These are phyloP conservation scores for Ambrosiella cleistominuta DNA, from an alignment of 2,329 filamentous ascomycete genomes.

Conservation along the genomic window DNA sequence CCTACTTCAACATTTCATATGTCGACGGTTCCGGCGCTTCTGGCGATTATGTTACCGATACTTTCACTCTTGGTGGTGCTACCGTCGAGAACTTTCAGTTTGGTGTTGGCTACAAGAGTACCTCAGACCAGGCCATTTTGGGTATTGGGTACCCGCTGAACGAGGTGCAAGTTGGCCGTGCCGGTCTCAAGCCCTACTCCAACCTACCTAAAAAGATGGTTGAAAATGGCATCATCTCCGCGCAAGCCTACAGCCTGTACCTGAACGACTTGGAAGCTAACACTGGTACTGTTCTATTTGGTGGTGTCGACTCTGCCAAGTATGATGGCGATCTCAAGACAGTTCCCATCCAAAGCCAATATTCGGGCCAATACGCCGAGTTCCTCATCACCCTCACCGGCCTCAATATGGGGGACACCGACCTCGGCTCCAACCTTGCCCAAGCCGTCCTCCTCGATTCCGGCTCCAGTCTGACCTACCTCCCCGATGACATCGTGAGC, in stretches of 20 bases:
- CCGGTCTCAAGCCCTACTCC: slow-evolving; percentile 36
- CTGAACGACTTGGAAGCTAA: slow-evolving; percentile 52
- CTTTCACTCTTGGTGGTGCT: slow-evolving; percentile 39
- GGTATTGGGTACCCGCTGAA: slow-evolving; percentile 70
- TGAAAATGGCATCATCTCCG: slow-evolving; percentile 39
- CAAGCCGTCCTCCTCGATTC: slow-evolving; percentile 54
- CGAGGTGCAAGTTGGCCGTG: slow-evolving; percentile 53
- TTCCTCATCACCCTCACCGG: slow-evolving; percentile 54
- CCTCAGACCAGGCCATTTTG: slow-evolving; percentile 53
- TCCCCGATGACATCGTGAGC: slow-evolving; percentile 37
- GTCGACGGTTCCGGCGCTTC: slow-evolving; percentile 60
- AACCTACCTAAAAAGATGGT: slow-evolving; percentile 54
- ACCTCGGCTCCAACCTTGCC: slow-evolving; percentile 30
- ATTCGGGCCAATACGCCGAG: slow-evolving; percentile 33
- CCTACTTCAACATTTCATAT: slow-evolving; percentile 74
- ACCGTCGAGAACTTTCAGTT: slow-evolving; percentile 46
- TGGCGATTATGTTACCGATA: slow-evolving; percentile 70
- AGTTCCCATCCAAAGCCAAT: slow-evolving; percentile 43
- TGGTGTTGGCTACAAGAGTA: slow-evolving; percentile 50
- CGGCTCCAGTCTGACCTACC: slow-evolving; percentile 49
- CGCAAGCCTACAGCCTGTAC: slow-evolving; percentile 58
- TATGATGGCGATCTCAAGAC: slow-evolving; percentile 46
- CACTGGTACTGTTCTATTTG: slow-evolving; percentile 54
- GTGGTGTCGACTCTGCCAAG: slow-evolving; percentile 51
- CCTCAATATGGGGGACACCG: slow-evolving; percentile 27